Conservation (phyloP, 768 basidiomycete genomes). For the Chalciporus chontae region DNA sequence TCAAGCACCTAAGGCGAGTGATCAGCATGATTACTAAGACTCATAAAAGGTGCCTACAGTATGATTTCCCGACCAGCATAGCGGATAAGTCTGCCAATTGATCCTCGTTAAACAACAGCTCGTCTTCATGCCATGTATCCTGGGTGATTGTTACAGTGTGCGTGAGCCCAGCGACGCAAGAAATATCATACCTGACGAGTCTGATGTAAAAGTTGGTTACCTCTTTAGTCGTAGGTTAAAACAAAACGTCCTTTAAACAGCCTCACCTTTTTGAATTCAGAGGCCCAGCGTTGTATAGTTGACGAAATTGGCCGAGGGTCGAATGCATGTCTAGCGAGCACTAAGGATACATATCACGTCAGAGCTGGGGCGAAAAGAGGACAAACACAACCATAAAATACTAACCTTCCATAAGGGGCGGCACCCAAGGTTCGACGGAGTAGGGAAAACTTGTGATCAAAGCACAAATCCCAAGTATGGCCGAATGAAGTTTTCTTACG, state of each 20-base stretch:
- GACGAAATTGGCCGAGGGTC: conserved; percentile 90
- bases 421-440: conserved; percentile 93
- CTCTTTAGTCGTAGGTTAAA: conserved; percentile 3
- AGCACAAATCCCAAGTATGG: conserved; percentile 89
- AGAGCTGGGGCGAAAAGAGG: not conserved
- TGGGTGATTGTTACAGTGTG: conserved; percentile 29
- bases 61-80: conserved; percentile 88
- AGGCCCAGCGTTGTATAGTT: conserved; percentile 80
- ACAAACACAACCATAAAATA: not conserved
- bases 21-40: conserved; percentile 10
- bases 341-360: conserved; percentile 32
- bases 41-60: conserved; percentile 57
- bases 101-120: conserved; percentile 82
- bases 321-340: conserved; percentile 72
- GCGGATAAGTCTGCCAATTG: conserved; percentile 82
- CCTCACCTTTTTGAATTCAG: conserved; percentile 87
- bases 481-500: conserved; percentile 75
- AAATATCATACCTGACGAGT: conserved; percentile 53
- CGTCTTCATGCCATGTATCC: conserved; percentile 93
- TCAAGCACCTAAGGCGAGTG: conserved; percentile 25
- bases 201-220: conserved; percentile 30
- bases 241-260: conserved; percentile 23
- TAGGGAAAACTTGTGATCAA: conserved; percentile 94
- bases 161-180: conserved; percentile 1
- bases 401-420: conserved; percentile 70